phyloP scores from a whole-genome alignment of 2,329 filamentous ascomycete species.

The Aspergillus thermomutatus region DNA sequence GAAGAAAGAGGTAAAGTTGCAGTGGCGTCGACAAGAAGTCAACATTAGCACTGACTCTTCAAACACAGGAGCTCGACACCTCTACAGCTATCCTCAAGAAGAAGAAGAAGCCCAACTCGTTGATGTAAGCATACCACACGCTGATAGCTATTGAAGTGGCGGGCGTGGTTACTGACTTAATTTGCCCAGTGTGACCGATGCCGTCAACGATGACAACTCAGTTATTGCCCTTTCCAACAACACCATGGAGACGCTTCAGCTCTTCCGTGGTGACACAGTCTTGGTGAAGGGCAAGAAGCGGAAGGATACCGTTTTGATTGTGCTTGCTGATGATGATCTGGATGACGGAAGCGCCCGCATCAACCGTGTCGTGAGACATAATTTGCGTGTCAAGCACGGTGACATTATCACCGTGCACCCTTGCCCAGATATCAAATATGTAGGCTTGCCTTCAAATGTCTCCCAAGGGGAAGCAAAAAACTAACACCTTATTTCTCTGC shows the following conservation, averaged over 20 bases:
- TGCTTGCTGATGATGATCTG: conserved; percentile 93
- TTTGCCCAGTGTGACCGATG: conserved; percentile 80
- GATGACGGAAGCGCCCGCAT: conserved; percentile 96
- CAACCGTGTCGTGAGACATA: conserved; percentile 98
- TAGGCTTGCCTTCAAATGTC: conserved; percentile 49
- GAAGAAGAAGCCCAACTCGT: conserved; percentile 99
- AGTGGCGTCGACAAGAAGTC: conserved; percentile 30
- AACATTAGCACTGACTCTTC: conserved; percentile 28
- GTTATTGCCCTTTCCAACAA: conserved; percentile 97
- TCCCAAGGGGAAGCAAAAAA: background rate
- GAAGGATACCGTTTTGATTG: conserved; percentile 97
- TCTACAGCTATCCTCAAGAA: conserved; percentile 98
- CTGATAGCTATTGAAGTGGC: background rate
- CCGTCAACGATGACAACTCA: conserved; percentile 98
- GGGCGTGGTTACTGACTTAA: conserved; percentile 21
- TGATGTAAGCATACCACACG: conserved; percentile 66
- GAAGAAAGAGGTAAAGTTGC: conserved; percentile 65
- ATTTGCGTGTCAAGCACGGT: conserved; percentile 96
- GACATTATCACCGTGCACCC: conserved; percentile 96
- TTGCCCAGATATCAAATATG: conserved; percentile 99
- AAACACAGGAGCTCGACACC: conserved; percentile 73
- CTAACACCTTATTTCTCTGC: conserved; percentile 19
- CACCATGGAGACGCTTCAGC: conserved; percentile 96
- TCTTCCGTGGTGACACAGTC: conserved; percentile 98
- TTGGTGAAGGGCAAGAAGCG: conserved; percentile 99